Percentiles rank a stretch among this genome's conserved stretches.
phyloP scores from a whole-genome alignment of 129 eudicot species.

The Glebionis coronaria region DNA sequence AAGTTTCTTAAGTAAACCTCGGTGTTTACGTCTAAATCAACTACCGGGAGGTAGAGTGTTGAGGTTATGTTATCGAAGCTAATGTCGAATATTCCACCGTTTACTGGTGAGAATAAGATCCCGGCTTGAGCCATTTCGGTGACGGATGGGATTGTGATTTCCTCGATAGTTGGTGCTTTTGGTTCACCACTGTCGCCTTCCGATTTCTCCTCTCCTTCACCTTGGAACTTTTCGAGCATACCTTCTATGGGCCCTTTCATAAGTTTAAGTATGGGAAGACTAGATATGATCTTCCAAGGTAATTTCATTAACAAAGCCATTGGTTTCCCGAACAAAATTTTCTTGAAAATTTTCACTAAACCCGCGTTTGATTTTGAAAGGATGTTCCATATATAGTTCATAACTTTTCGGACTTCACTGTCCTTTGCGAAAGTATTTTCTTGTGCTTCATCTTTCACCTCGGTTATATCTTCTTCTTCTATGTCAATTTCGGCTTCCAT shows the following conservation, averaged over 20 bases:
- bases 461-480: constrained; percentile 10
- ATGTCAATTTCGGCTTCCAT: constrained; percentile 19
- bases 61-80: constrained; percentile 30
- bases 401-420: constrained; percentile 11
- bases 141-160: constrained; percentile 72
- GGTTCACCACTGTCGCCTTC: neutral
- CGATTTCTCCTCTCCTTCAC: constrained; percentile 8
- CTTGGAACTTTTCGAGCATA: constrained; percentile 6
- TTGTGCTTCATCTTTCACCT: constrained; percentile 10
- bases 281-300: constrained; percentile 43
- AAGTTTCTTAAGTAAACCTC: constrained; percentile 52
- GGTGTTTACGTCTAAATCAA: constrained; percentile 42
- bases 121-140: constrained; percentile 49
- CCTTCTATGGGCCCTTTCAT: constrained; percentile 36
- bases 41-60: constrained; percentile 42
- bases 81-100: constrained; percentile 43
- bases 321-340: constrained; percentile 28
- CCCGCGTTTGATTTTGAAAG: constrained; percentile 23
- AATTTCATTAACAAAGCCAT: constrained; percentile 27
- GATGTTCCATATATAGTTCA: constrained; percentile 8
- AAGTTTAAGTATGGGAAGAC: constrained; percentile 34
- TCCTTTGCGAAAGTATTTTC: constrained; percentile 8
- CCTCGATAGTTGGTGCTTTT: constrained; percentile 44
- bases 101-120: constrained; percentile 33
- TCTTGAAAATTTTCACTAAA: constrained; percentile 21